Percentiles rank a stretch among this genome's conserved stretches.
These are phyloP conservation scores for Fremontodendron californicum DNA, from an alignment of 345 rosid species.

Conservation along the genomic window DNA sequence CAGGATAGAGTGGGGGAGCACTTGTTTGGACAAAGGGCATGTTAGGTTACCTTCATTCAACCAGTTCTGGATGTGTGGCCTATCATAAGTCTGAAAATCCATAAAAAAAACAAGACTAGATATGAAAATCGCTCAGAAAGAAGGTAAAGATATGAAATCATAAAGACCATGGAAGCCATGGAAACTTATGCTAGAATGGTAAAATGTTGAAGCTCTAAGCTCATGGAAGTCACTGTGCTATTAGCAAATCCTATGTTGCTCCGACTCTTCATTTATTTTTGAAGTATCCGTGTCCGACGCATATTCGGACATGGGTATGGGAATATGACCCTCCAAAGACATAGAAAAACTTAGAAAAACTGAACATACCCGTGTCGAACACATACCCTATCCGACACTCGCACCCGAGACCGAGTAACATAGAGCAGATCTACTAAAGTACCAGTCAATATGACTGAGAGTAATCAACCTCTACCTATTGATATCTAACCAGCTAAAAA, in stretches of 20 bases:
- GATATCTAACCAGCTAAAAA: not conserved
- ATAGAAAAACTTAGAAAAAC: too few relatives aligned
- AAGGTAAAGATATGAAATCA: not conserved
- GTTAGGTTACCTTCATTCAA: constrained; percentile 5
- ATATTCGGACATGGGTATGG: too few relatives aligned
- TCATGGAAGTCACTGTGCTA: not conserved
- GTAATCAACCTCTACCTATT: not conserved
- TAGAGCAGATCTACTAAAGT: too few relatives aligned
- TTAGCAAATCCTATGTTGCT: not conserved
- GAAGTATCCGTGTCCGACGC: too few relatives aligned
- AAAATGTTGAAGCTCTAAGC: not conserved
- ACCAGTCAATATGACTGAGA: too few relatives aligned
- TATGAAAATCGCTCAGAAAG: not conserved
- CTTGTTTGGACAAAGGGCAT: not conserved
- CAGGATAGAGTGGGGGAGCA: not conserved
- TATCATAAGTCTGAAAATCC: constrained; percentile 7
- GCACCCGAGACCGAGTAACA: too few relatives aligned
- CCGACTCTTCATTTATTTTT: too few relatives aligned
- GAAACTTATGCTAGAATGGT: not conserved
- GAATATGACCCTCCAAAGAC: too few relatives aligned
- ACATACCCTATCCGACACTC: too few relatives aligned
- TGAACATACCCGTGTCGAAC: too few relatives aligned
- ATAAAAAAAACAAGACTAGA: not conserved
- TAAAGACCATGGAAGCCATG: not conserved
- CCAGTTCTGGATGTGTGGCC: not conserved